These are phyloP conservation scores for Plenodomus tracheiphilus DNA, from an alignment of 2,329 filamentous ascomycete genomes.

Conservation along the genomic window DNA sequence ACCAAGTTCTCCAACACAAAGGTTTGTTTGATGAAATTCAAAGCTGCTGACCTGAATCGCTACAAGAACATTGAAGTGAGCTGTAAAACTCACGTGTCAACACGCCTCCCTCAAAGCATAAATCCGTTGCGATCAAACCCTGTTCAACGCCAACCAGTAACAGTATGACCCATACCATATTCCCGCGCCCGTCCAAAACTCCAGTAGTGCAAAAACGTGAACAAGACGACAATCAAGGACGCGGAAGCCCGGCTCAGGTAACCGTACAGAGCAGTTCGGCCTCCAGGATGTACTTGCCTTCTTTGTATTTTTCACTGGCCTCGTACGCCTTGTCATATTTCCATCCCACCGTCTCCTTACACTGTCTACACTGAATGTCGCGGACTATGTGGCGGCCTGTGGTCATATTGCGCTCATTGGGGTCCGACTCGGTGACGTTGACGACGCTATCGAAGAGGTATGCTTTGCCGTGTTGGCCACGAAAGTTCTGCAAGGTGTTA, in stretches of 20 bases:
- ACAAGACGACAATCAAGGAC: conserved; percentile 1
- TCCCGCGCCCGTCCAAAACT: conserved; percentile 15
- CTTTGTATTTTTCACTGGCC: conserved; percentile 92
- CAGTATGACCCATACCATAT: background rate
- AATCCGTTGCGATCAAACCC: background rate
- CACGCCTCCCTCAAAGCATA: too few relatives aligned
- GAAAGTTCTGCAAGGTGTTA: conserved; percentile 74
- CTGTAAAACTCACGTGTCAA: too few relatives aligned
- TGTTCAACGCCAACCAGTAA: background rate
- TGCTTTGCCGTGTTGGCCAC: conserved; percentile 96
- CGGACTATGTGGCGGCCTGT: conserved; percentile 93
- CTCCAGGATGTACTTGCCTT: conserved; percentile 97
- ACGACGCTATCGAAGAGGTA: conserved; percentile 95
- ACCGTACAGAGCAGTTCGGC: conserved; percentile 86
- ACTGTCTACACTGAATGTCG: conserved; percentile 89
- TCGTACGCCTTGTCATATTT: conserved; percentile 99
- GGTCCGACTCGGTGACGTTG: conserved; percentile 80
- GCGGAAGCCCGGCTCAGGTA: conserved; percentile 37
- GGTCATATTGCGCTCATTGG: conserved; percentile 97
- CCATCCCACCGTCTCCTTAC: conserved; percentile 92
- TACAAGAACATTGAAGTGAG: too few relatives aligned
- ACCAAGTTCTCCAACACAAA: background rate
- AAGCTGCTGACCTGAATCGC: too few relatives aligned
- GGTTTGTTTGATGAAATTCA: too few relatives aligned
- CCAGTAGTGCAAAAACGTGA: conserved; percentile 28